Base-by-base conservation (phyloP, 176 grass and related monocot species). In the Oryza meyeriana region DNA sequence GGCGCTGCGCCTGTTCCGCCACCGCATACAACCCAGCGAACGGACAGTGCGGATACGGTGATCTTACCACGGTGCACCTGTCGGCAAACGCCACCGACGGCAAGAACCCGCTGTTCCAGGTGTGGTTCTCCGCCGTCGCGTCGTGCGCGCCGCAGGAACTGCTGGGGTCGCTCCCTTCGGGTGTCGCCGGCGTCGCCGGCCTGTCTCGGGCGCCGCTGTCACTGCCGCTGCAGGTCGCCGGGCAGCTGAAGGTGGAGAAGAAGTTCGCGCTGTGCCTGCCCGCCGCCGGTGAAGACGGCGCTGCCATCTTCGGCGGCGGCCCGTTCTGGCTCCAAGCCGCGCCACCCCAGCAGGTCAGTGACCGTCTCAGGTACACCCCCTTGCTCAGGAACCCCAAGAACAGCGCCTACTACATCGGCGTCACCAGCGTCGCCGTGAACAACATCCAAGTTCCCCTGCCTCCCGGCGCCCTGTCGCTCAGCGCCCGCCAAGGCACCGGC, bases 251-350 rank as follows among this genome's bases (percentile, higher is more conserved):
- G 1, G 68, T 88, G 20, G 10, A 63, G 55, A 91, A 44, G 16
- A 36, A 87, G 68, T 91, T 94, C 48, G 76, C 83, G 0, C 3
- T 91, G 18, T 87, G 92, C 77, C 83, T 94, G 9, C 92, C 89
- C 26, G 20, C 65, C 29, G 27, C 24, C 14, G 32, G 33, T 6
- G 30, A 3, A 0, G 45, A 11, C 24, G 89, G 92, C 22, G 86
- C 75, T 0, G 88, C 86, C 1, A 80, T 91, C 31, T 88, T 91
- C 70, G 85, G 89, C 4, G 82, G 69, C 12, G 71, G 85, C 0
- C 81, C 76, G 48, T 81, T 80, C 81, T 33, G 74, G 59, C 75
- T 89, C 36, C 35, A 34, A 0, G 69, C 77, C 0, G 17, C 55
- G 61, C 32, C 17, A 12, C 58, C 74, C 1, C 52, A 39, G 0